These are phyloP conservation scores for Ophiostoma quercus DNA, from an alignment of 2,329 filamentous ascomycete genomes.

Conservation along the genomic window DNA sequence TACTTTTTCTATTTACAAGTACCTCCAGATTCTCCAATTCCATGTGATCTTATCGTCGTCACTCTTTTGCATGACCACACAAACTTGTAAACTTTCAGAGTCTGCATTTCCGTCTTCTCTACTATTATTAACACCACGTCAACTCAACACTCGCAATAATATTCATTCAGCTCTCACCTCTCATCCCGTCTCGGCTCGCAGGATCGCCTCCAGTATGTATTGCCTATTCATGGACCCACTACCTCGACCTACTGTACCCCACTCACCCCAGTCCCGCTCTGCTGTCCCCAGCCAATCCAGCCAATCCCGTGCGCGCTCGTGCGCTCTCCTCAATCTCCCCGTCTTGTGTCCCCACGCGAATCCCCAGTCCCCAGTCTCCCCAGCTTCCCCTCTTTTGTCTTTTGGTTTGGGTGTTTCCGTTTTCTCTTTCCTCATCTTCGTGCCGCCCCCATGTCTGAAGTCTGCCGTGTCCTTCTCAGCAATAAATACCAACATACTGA, in stretches of 20 bases:
- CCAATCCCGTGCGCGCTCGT: no score
- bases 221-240: neutral
- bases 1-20: neutral
- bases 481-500: no score
- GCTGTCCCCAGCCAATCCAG: neutral
- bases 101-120: no score
- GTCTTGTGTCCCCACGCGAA: neutral
- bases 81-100: no score
- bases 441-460: no score
- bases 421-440: neutral
- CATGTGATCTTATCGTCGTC: neutral
- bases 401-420: neutral
- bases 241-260: neutral
- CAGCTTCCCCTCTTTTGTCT: neutral
- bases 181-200: no score
- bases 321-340: no score
- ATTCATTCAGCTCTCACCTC: no score
- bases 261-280: neutral
- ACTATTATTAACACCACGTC: no score
- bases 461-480: no score
- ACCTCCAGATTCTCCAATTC: neutral
- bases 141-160: no score
- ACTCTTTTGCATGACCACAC: neutral
- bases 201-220: neutral
- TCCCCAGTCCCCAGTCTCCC: constrained; percentile 1